These are phyloP conservation scores for Furculomyces boomerangus DNA, from an alignment of 371 early-diverging fungal genomes.

Conservation along the genomic window DNA sequence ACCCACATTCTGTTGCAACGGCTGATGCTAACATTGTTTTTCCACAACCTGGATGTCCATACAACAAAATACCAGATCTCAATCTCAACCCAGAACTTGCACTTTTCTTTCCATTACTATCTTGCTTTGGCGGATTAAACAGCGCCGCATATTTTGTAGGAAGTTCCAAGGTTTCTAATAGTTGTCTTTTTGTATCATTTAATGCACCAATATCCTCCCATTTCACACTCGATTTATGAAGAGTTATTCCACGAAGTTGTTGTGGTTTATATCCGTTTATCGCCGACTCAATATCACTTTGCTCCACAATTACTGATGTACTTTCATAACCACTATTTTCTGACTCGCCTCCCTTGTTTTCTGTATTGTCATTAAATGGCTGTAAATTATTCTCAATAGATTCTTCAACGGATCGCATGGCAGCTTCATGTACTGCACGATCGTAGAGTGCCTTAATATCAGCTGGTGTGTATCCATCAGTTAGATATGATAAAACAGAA, in stretches of 20 bases:
- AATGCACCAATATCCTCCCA: conserved; percentile 89
- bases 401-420: conserved; percentile 29
- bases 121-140: conserved; percentile 23
- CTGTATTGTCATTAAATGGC: background rate
- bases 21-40: conserved; percentile 99
- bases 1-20: conserved; percentile 48
- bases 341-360: background rate
- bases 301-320: conserved; percentile 18
- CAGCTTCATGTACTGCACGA: conserved; percentile 65
- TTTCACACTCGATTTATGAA: conserved; percentile 52
- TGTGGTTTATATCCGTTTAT: conserved; percentile 63
- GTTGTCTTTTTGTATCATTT: conserved; percentile 50
- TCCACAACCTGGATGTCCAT: conserved; percentile 98
- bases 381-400: background rate
- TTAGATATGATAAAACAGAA: conserved; percentile 50
- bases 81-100: conserved; percentile 67
- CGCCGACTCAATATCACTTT: conserved; percentile 52
- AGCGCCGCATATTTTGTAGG: conserved; percentile 83
- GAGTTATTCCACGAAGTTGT: conserved; percentile 59
- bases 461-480: conserved; percentile 77
- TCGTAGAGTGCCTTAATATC: conserved; percentile 64
- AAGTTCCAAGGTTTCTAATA: conserved; percentile 87
- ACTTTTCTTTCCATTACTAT: background rate
- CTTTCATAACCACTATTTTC: background rate
- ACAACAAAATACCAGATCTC: conserved; percentile 73